Evolutionary conservation across 345 rosid species (phyloP).

Genomic region (Sisymbrium irio): DNA sequence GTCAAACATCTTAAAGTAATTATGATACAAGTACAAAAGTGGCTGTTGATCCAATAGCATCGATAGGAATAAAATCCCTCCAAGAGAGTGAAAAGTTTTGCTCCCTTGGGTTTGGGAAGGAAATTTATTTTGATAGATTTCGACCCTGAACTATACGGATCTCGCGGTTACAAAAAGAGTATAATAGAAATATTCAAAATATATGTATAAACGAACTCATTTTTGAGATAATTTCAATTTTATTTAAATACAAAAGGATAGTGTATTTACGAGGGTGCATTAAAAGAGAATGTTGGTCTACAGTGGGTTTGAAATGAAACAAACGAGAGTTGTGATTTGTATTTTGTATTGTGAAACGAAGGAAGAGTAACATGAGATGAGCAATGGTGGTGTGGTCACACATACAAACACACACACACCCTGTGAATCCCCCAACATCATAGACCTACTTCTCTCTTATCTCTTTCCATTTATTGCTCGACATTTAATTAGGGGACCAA

Average conservation of each 20-base stretch:
- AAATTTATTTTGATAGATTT: too few relatives aligned
- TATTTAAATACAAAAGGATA: neutral
- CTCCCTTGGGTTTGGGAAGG: neutral
- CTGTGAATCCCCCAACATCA: conserved; percentile 30
- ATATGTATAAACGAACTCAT: too few relatives aligned
- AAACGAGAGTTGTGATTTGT: conserved; percentile 19
- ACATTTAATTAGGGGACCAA: conserved; percentile 27
- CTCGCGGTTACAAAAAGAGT: neutral
- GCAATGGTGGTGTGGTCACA: conserved; percentile 33
- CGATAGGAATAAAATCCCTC: neutral
- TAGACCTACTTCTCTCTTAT: conserved; percentile 29
- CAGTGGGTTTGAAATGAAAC: conserved; percentile 16
- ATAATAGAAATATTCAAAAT: neutral
- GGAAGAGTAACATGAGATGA: conserved; percentile 19
- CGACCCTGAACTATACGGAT: neutral
- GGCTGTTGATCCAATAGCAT: neutral
- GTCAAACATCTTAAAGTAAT: neutral
- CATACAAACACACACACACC: conserved; percentile 13
- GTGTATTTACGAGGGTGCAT: conserved; percentile 12
- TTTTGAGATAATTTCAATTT: neutral
- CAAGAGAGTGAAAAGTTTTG: neutral
- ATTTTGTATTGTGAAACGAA: conserved; percentile 9
- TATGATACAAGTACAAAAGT: neutral
- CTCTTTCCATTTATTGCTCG: conserved; percentile 33
- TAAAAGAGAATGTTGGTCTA: conserved; percentile 30